phyloP scores from a whole-genome alignment of 2,329 filamentous ascomycete species.

The Aureobasidium sp. region DNA sequence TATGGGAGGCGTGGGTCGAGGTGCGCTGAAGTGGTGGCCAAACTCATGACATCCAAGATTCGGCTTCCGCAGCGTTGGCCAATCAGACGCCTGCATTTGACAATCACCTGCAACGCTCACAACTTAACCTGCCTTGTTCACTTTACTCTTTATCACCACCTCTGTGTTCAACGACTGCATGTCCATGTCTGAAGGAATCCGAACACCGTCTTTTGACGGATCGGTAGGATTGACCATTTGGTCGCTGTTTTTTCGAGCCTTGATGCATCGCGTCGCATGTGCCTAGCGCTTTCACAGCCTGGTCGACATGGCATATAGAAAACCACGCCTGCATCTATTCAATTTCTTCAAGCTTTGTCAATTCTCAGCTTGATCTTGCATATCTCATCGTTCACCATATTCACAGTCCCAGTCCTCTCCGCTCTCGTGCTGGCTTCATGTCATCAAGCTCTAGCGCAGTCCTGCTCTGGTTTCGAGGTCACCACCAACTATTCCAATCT shows the following conservation, averaged over 20 bases:
- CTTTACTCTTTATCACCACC: neutral
- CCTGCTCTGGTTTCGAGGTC: neutral
- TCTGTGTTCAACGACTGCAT: neutral
- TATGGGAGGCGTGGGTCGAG: conserved; percentile 1
- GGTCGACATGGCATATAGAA: neutral
- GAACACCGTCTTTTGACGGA: neutral
- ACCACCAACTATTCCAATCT: neutral
- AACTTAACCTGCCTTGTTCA: neutral
- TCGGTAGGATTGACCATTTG: neutral
- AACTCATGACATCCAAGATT: neutral
- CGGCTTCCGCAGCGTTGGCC: neutral
- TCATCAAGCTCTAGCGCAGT: neutral
- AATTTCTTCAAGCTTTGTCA: too few species aligned
- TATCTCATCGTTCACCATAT: neutral
- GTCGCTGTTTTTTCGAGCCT: neutral
- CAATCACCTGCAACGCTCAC: neutral
- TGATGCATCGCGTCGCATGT: neutral
- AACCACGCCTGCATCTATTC: neutral
- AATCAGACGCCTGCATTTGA: neutral
- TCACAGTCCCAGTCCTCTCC: neutral
- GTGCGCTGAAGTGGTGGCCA: neutral
- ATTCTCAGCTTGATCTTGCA: neutral
- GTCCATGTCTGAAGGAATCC: neutral
- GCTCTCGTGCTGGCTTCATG: neutral
- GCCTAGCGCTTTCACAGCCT: neutral